These are phyloP conservation scores for Pichia sp. DNA, from an alignment of 1,139 yeast species.

Conservation along the genomic window DNA sequence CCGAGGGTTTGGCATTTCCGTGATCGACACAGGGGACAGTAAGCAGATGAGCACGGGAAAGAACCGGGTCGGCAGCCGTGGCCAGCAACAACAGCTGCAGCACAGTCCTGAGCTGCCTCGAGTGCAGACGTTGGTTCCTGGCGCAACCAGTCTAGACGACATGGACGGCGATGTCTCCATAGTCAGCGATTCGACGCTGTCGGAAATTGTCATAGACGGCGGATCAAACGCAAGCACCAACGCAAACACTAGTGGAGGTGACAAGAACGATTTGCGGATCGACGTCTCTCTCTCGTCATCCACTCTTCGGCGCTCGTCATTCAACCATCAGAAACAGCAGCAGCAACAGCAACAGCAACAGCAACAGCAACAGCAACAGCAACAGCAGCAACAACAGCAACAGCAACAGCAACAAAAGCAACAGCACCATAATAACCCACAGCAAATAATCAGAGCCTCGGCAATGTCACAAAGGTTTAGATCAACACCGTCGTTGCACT, in stretches of 20 bases:
- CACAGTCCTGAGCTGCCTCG: not conserved
- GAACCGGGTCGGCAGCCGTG: too few relatives aligned
- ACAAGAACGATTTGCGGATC: not conserved
- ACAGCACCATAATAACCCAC: too few relatives aligned
- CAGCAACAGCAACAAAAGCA: too few relatives aligned
- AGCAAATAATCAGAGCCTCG: not conserved
- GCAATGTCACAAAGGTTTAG: conserved; percentile 7
- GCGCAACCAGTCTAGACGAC: not conserved
- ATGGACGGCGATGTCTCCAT: conserved; percentile 5
- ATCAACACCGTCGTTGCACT: conserved; percentile 11
- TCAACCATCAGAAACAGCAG: not conserved
- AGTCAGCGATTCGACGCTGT: conserved; percentile 3
- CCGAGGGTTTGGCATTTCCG: conserved; percentile 14
- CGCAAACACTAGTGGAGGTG: not conserved
- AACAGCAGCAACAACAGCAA: not conserved
- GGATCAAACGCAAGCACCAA: not conserved
- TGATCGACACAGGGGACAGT: conserved; percentile 9
- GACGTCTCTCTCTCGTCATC: conserved; percentile 10
- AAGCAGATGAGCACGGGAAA: not conserved
- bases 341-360: too few relatives aligned
- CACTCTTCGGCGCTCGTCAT: conserved; percentile 8
- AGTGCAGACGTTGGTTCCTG: not conserved
- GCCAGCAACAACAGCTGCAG: too few relatives aligned
- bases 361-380: too few relatives aligned
- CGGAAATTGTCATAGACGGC: not conserved